Percentiles rank a stretch among this genome's conserved stretches.
Evolutionary conservation across 2,329 filamentous ascomycete species (phyloP).

Genomic region (Bertia moriformis): DNA sequence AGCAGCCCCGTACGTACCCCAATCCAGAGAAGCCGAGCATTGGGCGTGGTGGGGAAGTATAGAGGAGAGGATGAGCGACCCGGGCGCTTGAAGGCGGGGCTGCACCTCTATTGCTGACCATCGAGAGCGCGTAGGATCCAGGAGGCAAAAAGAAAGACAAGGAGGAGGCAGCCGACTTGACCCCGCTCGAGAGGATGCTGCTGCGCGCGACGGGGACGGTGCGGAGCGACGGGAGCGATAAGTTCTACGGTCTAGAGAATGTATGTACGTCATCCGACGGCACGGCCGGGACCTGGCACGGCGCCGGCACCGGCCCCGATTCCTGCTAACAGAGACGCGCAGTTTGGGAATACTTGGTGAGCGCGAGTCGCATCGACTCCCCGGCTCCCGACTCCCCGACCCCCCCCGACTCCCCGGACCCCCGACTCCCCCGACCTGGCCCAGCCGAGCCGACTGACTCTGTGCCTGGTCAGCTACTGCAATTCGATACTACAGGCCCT

Average conservation of each 20-base stretch:
- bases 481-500: constrained; percentile 97
- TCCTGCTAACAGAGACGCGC: no score
- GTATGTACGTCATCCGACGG: no score
- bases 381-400: constrained; percentile 12
- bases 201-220: constrained; percentile 68
- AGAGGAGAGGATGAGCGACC: no score
- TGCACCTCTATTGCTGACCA: not conserved
- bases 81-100: constrained; percentile 3
- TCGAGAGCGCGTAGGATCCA: not conserved
- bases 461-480: constrained; percentile 88
- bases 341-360: constrained; percentile 99
- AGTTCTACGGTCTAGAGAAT: constrained; percentile 97
- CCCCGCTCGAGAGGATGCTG: constrained; percentile 61
- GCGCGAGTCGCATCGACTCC: no score
- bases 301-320: no score
- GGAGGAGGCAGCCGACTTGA: constrained; percentile 38
- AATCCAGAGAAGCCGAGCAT: no score
- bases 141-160: constrained; percentile 34
- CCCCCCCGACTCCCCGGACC: constrained; percentile 5
- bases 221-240: constrained; percentile 79
- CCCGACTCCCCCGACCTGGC: no score
- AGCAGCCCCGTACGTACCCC: no score
- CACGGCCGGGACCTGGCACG: no score
- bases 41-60: no score
- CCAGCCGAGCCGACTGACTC: no score